Conservation (phyloP, 257 asterid species). For the Eucommia ulmoides region DNA sequence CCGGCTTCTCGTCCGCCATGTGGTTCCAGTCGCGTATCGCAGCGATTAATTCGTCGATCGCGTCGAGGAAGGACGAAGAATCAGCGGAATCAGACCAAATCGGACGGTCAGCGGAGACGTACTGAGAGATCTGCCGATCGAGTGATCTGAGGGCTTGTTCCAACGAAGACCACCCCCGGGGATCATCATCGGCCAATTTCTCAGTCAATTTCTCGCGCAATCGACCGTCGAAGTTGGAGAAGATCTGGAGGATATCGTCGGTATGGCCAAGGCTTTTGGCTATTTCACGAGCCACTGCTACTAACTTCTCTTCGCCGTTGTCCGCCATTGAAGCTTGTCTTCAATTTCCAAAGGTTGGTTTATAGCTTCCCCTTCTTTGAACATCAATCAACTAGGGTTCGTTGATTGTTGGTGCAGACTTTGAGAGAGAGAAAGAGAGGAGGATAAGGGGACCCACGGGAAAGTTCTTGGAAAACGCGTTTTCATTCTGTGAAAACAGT, state of each 20-base stretch:
- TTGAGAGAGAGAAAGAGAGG: no score
- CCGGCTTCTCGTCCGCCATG: constrained; percentile 49
- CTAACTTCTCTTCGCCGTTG: constrained; percentile 89
- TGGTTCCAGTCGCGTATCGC: constrained; percentile 62
- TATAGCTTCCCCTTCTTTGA: no score
- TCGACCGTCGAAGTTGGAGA: constrained; percentile 84
- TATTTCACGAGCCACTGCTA: constrained; percentile 92
- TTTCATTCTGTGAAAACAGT: no score
- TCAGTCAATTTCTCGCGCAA: constrained; percentile 71
- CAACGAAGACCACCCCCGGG: constrained; percentile 16
- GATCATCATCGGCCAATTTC: constrained; percentile 44
- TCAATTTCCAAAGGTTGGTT: no score
- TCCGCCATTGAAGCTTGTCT: no score
- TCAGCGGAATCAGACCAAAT: constrained; percentile 60
- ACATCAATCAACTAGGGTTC: no score
- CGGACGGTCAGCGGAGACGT: constrained; percentile 36
- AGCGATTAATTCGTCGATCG: constrained; percentile 49
- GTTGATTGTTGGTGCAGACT: no score
- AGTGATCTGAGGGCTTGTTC: constrained; percentile 58
- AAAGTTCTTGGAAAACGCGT: no score
- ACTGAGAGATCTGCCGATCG: constrained; percentile 69
- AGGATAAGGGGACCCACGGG: no score
- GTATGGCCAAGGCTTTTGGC: constrained; percentile 92
- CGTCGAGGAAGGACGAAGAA: constrained; percentile 42
- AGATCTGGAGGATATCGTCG: constrained; percentile 81